Conservation (phyloP, 2,329 filamentous ascomycete genomes). For the Ophiocordyceps unilateralis region DNA sequence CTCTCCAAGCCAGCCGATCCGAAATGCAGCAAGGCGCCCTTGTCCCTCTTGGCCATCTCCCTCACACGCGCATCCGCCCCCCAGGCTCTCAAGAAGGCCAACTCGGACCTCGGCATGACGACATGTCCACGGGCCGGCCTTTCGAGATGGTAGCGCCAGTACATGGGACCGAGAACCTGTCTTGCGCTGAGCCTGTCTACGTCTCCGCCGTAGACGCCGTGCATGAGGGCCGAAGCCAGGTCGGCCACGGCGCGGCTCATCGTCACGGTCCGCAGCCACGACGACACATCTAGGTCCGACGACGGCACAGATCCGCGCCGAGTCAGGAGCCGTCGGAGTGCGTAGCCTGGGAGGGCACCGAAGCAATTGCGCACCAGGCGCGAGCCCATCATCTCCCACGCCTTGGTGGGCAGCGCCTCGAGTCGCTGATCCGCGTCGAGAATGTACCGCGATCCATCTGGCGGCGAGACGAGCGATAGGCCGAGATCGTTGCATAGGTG, state of each 20-base stretch:
- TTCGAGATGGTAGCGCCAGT: constrained; percentile 14
- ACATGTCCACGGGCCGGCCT: background rate
- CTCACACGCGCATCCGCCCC: constrained; percentile 12
- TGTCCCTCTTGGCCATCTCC: constrained; percentile 13
- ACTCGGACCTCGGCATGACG: constrained; percentile 11
- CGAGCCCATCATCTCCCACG: constrained; percentile 11
- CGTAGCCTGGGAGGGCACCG: constrained; percentile 10
- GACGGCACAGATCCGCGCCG: constrained; percentile 5
- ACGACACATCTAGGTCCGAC: constrained; percentile 17
- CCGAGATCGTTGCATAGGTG: constrained; percentile 33
- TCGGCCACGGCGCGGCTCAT: constrained; percentile 32
- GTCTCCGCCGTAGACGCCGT: constrained; percentile 89
- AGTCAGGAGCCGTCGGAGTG: constrained; percentile 7
- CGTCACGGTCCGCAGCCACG: constrained; percentile 17
- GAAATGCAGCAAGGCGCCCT: constrained; percentile 17
- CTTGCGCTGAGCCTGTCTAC: constrained; percentile 63
- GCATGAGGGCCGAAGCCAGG: constrained; percentile 59
- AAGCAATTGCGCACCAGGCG: constrained; percentile 16
- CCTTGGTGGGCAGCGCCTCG: constrained; percentile 5
- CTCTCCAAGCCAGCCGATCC: constrained; percentile 42
- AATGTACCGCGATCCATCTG: constrained; percentile 44
- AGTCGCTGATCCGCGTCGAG: constrained; percentile 66
- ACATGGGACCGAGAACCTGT: constrained; percentile 26
- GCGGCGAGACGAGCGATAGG: constrained; percentile 30
- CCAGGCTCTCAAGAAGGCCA: constrained; percentile 11